Conservation (phyloP, 345 rosid genomes). For the Salix exigua region DNA sequence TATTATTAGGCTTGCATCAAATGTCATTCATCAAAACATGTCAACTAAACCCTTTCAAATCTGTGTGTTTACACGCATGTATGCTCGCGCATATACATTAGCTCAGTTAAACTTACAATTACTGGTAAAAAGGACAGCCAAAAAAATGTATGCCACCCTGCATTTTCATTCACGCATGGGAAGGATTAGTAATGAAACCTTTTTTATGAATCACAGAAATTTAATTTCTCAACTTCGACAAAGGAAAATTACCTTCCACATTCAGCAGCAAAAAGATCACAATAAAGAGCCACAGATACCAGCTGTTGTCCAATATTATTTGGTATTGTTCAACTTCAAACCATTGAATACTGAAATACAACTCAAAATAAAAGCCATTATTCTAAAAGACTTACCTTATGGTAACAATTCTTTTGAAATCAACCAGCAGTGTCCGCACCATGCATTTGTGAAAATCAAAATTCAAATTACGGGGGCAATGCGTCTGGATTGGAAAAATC, state of each 20-base stretch:
- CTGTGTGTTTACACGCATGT: neutral
- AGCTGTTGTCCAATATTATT: constrained; percentile 33
- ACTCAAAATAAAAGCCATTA: neutral
- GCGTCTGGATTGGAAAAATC: constrained; percentile 34
- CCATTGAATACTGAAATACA: neutral
- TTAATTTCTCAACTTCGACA: neutral
- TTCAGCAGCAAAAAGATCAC: constrained; percentile 72
- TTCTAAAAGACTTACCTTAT: constrained; percentile 47
- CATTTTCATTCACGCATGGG: constrained; percentile 6
- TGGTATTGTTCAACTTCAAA: neutral
- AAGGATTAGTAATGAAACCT: neutral
- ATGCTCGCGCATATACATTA: too few species aligned
- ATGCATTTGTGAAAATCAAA: constrained; percentile 72
- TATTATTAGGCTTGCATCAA: neutral
- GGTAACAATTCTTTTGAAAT: constrained; percentile 67
- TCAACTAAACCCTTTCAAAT: too few species aligned
- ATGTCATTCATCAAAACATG: neutral
- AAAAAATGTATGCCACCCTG: constrained; percentile 86
- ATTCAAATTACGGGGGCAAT: constrained; percentile 21
- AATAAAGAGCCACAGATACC: constrained; percentile 89
- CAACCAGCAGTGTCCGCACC: constrained; percentile 54
- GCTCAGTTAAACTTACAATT: constrained; percentile 44
- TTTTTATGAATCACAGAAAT: neutral
- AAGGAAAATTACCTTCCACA: constrained; percentile 47
- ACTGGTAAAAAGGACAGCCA: constrained; percentile 87